Evolutionary conservation across 768 basidiomycete genomes (phyloP).

Genomic region (Termitomyces titanicus): DNA sequence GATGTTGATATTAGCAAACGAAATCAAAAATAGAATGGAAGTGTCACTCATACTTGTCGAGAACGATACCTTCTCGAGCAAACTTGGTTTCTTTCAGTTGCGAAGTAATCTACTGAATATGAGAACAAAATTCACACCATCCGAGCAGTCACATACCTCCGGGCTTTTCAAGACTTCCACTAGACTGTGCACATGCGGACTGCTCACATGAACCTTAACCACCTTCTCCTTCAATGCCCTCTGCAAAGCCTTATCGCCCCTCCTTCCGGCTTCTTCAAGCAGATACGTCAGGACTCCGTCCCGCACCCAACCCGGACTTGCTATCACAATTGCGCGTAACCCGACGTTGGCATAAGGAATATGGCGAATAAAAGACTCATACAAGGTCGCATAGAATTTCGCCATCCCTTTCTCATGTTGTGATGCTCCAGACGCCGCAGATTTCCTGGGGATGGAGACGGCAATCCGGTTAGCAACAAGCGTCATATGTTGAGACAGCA

Average conservation of each 20-base stretch:
- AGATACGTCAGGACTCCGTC: slow-evolving; percentile 86
- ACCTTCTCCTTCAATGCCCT: slow-evolving; percentile 77
- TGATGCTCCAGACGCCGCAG: slow-evolving; percentile 72
- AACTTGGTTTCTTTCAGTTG: slow-evolving; percentile 95
- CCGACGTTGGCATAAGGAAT: slow-evolving; percentile 75
- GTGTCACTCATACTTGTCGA: slow-evolving; percentile 74
- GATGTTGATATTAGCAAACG: slow-evolving; percentile 2
- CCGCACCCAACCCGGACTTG: slow-evolving; percentile 94
- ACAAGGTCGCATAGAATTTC: slow-evolving; percentile 82
- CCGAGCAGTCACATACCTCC: slow-evolving; percentile 51
- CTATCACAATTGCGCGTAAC: slow-evolving; percentile 90
- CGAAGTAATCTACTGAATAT: slow-evolving; percentile 49
- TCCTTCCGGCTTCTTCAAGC: slow-evolving; percentile 72
- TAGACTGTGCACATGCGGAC: slow-evolving; percentile 92
- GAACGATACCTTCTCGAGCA: slow-evolving; percentile 85
- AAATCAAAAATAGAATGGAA: neutral
- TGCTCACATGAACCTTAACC: slow-evolving; percentile 87
- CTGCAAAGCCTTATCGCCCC: slow-evolving; percentile 81
- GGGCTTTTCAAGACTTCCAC: slow-evolving; percentile 94
- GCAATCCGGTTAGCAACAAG: slow-evolving; percentile 88
- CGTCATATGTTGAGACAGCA: slow-evolving; percentile 97
- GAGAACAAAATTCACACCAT: neutral
- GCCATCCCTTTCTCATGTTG: slow-evolving; percentile 91
- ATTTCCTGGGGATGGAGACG: slow-evolving; percentile 86
- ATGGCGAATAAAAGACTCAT: slow-evolving; percentile 83